phyloP scores from a whole-genome alignment of 352 stramenopile genomes.

The Pythium periplocum region DNA sequence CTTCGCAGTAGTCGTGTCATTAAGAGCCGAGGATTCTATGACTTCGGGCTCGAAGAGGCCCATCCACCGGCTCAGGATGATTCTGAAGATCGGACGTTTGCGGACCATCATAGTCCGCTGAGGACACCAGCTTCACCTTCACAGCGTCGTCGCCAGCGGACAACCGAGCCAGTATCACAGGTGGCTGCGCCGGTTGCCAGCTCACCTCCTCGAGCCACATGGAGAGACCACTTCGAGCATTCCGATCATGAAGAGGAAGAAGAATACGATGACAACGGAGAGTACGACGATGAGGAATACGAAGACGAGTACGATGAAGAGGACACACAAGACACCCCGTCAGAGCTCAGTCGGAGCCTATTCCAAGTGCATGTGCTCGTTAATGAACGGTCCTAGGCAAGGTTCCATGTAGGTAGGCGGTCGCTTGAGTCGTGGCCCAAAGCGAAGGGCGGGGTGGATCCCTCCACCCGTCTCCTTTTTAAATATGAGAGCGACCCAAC shows the following conservation, averaged over 20 bases:
- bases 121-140: neutral
- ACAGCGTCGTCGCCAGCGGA: too few species aligned
- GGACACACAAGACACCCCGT: slow-evolving; percentile 6
- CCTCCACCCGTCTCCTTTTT: too few species aligned
- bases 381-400: slow-evolving; percentile 1
- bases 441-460: too few species aligned
- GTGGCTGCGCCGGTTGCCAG: neutral
- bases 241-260: slow-evolving; percentile 15
- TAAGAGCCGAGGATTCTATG: slow-evolving; percentile 73
- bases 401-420: too few species aligned
- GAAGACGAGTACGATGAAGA: slow-evolving; percentile 9
- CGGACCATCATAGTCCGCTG: slow-evolving; percentile 2
- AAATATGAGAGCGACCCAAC: too few species aligned
- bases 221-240: neutral
- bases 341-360: slow-evolving; percentile 30
- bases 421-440: too few species aligned
- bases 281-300: slow-evolving; percentile 14
- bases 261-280: slow-evolving; percentile 7
- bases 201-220: neutral
- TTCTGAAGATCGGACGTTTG: too few species aligned
- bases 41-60: slow-evolving; percentile 32
- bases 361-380: slow-evolving; percentile 71
- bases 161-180: too few species aligned
- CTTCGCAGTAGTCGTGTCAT: slow-evolving; percentile 64
- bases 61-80: too few species aligned